phyloP scores from a whole-genome alignment of 257 asterid species.

The Anisodus tanguticus region DNA sequence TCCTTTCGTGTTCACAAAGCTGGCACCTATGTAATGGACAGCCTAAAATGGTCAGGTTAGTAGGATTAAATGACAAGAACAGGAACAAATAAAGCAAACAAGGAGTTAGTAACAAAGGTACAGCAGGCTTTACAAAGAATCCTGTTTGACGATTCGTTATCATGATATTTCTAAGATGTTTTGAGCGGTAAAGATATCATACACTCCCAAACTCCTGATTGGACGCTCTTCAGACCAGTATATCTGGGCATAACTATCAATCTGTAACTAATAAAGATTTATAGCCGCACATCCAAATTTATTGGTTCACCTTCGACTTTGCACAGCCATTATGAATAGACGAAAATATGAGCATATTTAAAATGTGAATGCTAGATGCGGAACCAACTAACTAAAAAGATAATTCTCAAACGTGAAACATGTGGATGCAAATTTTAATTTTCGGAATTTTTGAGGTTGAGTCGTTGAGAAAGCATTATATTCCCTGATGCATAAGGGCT shows the following conservation, averaged over 20 bases:
- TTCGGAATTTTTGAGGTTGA: neutral
- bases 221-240: neutral
- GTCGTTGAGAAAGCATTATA: neutral
- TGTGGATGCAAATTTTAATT: neutral
- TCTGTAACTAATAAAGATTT: neutral
- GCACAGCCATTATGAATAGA: neutral
- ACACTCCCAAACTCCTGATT: slow-evolving; percentile 17
- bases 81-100: neutral
- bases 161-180: neutral
- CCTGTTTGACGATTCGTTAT: neutral
- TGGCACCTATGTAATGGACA: neutral
- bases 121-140: neutral
- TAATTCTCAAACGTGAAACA: neutral
- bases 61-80: neutral
- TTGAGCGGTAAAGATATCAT: neutral
- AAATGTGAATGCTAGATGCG: neutral
- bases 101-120: neutral
- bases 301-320: neutral
- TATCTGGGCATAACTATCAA: slow-evolving; percentile 18
- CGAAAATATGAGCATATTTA: neutral
- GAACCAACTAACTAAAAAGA: neutral
- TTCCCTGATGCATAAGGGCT: neutral
- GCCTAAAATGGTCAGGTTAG: neutral
- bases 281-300: neutral
- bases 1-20: neutral